These are phyloP conservation scores for Boletus reticulatus DNA, from an alignment of 768 basidiomycete species.

Conservation along the genomic window DNA sequence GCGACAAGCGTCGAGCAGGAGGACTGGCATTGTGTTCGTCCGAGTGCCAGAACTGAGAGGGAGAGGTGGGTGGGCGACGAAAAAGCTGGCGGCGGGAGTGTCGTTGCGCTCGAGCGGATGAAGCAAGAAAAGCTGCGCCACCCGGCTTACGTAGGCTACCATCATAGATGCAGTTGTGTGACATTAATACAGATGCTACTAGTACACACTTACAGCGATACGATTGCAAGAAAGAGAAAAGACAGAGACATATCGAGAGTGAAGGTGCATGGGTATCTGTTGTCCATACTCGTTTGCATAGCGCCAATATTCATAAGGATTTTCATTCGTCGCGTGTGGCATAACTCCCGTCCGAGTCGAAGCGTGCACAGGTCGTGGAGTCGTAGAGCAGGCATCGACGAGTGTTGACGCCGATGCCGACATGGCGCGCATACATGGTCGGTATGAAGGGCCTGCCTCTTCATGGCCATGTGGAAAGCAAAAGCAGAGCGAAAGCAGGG, in stretches of 20 bases:
- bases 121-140: too few species aligned
- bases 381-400: neutral
- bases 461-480: neutral
- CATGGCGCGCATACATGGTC: neutral
- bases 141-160: too few species aligned
- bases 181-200: neutral
- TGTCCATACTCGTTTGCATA: neutral
- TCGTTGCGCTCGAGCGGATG: too few species aligned
- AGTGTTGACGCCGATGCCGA: neutral
- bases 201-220: neutral
- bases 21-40: too few species aligned
- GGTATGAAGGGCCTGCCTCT: neutral
- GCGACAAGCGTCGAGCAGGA: too few species aligned
- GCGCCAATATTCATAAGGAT: neutral
- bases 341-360: neutral
- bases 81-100: too few species aligned
- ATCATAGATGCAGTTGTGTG: too few species aligned
- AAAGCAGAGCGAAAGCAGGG: neutral
- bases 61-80: too few species aligned
- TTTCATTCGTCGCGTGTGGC: neutral
- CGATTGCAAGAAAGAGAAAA: neutral
- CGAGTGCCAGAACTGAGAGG: too few species aligned
- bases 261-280: neutral
- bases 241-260: neutral
- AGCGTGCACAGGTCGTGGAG: neutral